Conservation (phyloP, 2,329 filamentous ascomycete species). For the Aspergillus jensenii region DNA sequence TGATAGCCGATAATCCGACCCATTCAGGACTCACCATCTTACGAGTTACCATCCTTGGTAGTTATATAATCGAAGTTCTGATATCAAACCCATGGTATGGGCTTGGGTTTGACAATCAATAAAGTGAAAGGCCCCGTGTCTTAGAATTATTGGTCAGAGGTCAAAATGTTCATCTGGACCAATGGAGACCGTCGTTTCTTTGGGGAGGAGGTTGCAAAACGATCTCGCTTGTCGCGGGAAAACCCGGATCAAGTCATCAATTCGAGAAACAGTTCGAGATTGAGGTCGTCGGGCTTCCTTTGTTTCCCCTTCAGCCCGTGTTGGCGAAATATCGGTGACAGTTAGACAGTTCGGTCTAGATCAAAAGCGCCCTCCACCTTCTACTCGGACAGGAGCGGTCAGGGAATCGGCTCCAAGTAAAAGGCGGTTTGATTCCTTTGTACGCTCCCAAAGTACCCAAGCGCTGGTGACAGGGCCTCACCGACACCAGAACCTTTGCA, state of each 20-base stretch:
- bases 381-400: conserved; percentile 1
- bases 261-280: not conserved
- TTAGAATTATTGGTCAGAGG: not conserved
- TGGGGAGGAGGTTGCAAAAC: not conserved
- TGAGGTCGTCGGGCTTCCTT: not conserved
- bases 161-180: not conserved
- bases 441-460: not conserved
- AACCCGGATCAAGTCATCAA: not conserved
- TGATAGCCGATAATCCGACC: not conserved
- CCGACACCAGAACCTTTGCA: not conserved
- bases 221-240: not conserved
- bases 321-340: conserved; percentile 4
- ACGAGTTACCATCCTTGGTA: not conserved
- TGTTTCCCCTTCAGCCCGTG: not conserved
- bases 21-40: not conserved
- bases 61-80: not conserved
- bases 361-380: not conserved
- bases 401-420: not conserved
- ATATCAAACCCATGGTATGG: not conserved
- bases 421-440: not conserved
- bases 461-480: not conserved
- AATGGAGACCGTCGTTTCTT: not conserved
- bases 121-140: not conserved
- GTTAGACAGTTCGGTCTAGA: not conserved
- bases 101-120: not conserved